Percentiles rank a stretch among this genome's conserved stretches.
Conservation (phyloP, 2,329 filamentous ascomycete genomes). For the Colletotrichum euphorbiae region DNA sequence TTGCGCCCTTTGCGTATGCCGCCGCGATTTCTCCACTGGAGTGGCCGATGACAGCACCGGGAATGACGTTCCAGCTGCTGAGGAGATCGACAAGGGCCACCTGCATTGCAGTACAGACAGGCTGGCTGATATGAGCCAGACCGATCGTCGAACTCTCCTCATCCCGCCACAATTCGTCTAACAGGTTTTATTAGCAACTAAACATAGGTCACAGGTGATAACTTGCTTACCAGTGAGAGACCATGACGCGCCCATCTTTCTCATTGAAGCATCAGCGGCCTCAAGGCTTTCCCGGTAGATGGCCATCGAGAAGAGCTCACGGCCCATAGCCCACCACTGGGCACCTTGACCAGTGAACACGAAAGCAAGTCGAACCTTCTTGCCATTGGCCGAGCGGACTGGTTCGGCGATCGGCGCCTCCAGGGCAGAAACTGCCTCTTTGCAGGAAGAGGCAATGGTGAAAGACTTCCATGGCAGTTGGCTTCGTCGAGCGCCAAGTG, state of each 20-base stretch:
- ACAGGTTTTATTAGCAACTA: conserved; percentile 45
- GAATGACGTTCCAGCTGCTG: conserved; percentile 46
- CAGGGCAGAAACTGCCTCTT: conserved; percentile 54
- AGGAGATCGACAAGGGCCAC: conserved; percentile 46
- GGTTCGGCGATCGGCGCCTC: conserved; percentile 52
- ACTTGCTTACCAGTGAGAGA: conserved; percentile 42
- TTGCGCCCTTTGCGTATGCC: conserved; percentile 59
- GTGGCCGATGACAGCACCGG: conserved; percentile 57
- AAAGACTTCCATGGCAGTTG: not conserved
- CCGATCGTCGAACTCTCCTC: conserved; percentile 33
- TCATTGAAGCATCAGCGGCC: no score
- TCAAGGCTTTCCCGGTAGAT: conserved; percentile 18
- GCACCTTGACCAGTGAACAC: conserved; percentile 51
- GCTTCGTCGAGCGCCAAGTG: not conserved
- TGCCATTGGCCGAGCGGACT: conserved; percentile 48
- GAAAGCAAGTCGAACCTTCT: conserved; percentile 10
- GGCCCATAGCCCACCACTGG: conserved; percentile 47
- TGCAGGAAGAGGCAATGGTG: not conserved
- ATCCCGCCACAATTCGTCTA: conserved; percentile 42
- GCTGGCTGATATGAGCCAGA: conserved; percentile 47
- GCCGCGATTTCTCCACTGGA: conserved; percentile 64
- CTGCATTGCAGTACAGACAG: conserved; percentile 48
- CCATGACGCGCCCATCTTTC: not conserved
- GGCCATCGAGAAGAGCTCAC: conserved; percentile 37
- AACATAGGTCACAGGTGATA: conserved; percentile 41